phyloP scores from a whole-genome alignment of 2,329 filamentous ascomycete genomes.

The Orbilia oligospora region DNA sequence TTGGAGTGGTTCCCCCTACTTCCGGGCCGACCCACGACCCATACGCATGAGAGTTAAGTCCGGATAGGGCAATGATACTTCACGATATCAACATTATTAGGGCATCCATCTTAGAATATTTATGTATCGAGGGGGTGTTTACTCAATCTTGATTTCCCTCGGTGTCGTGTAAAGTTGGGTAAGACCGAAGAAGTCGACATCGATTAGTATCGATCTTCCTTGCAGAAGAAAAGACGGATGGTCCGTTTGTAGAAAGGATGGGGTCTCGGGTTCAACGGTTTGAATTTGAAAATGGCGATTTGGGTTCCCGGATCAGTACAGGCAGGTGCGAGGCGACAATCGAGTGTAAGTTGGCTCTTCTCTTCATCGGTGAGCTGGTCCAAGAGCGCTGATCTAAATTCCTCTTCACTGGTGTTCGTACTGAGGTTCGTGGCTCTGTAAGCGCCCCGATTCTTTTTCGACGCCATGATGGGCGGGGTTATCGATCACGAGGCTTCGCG shows the following conservation, averaged over 20 bases:
- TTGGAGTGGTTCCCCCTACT: too few species aligned
- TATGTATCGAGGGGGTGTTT: background rate
- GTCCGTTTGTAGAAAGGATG: background rate
- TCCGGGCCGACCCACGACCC: too few species aligned
- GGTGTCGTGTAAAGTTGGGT: background rate
- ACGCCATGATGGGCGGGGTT: slow-evolving; percentile 62
- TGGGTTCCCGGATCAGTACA: background rate
- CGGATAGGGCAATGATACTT: too few species aligned
- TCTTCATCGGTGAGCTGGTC: background rate
- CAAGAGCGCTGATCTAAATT: slow-evolving; percentile 3
- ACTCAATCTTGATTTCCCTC: slow-evolving; percentile 7
- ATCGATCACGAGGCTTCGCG: too few species aligned
- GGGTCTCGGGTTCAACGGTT: background rate
- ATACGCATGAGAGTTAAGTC: too few species aligned
- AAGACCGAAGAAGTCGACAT: background rate
- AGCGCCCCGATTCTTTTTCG: slow-evolving; percentile 44
- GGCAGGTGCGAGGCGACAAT: background rate
- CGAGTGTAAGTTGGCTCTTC: background rate
- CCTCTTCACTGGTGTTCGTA: background rate
- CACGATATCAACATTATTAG: too few species aligned
- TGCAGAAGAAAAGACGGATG: background rate
- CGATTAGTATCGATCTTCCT: background rate
- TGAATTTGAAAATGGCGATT: background rate
- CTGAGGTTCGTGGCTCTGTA: background rate
- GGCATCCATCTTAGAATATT: too few species aligned